Evolutionary conservation across 108 stramenopile species (phyloP), one percentile per base, ranked within the genome.

Genomic region (Stephanodiscus triporus): DNA sequence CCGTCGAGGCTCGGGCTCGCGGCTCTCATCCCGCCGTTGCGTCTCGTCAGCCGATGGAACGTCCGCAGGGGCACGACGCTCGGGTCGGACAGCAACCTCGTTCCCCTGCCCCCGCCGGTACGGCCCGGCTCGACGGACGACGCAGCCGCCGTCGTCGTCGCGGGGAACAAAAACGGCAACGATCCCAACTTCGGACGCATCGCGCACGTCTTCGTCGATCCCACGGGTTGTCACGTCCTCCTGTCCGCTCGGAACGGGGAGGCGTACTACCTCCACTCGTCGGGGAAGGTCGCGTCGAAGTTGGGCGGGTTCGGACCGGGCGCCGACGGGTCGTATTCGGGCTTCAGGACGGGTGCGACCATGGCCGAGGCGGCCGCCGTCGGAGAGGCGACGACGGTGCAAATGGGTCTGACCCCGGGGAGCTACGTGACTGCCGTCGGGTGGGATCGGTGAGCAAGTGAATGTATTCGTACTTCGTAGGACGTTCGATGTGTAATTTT

Each of bases 341-440:
- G 50, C 10, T 82, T 68, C 29, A 49, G 40, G 14, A 65, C 81
- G 4, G 81, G 81, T 10, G 70, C 70, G 11, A 26, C 76, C 26
- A 50, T 76, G 57, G 63, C 63, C 9, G 81, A 82, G 37, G 63
- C 37, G 9, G n/a, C 29, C 11, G 38, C 30, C 5, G 66, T 53
- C 53, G 61, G 22, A 30, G 34, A 19, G 0, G 75, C 34, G 17
- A 70, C 36, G 16, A 65, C 32, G 11, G 69, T 86, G 8, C 92
- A 93, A 68, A 66, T 49, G 23, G 92, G 92, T 6, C 55, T 93
- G 45, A 85, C 92, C 48, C 62, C 73, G 40, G 92, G 90, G 29
- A 84, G 89, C 56, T 89, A 94, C 71, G 85, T 91, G 5, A 94
- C 93, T 17, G 86, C 90, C 8, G 87, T 94, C 14, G 93, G 89